Conservation (phyloP, 2,329 filamentous ascomycete species). For the Alternaria sp. region DNA sequence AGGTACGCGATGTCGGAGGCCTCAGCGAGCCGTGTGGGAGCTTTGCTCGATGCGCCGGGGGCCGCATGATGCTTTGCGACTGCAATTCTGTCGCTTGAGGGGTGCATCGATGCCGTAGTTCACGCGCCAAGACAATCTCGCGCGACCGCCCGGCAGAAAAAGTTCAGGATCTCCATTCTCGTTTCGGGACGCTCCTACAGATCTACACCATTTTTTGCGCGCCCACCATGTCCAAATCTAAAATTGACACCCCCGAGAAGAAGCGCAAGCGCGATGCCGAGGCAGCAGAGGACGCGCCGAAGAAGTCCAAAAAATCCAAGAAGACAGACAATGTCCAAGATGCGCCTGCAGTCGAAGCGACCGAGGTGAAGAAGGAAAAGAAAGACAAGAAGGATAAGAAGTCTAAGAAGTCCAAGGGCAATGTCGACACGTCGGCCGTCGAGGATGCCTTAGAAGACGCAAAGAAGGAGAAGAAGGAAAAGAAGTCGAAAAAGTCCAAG, state of each 20-base stretch:
- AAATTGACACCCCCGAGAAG: conserved; percentile 36
- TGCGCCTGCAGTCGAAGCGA: conserved; percentile 18
- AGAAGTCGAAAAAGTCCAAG: conserved; percentile 34
- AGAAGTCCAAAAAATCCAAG: conserved; percentile 44
- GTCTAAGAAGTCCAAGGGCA: conserved; percentile 28
- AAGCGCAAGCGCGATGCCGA: conserved; percentile 45
- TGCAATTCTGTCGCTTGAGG: conserved; percentile 12
- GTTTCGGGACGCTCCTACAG: conserved; percentile 14
- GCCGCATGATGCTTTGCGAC: conserved; percentile 37
- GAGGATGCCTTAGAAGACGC: conserved; percentile 12
- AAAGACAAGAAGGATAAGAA: conserved; percentile 29
- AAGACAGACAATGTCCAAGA: conserved; percentile 24
- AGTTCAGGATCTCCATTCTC: conserved; percentile 30
- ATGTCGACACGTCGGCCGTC: conserved; percentile 3
- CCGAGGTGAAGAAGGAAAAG: conserved; percentile 26
- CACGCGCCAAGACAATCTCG: conserved; percentile 24
- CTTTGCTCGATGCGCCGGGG: conserved; percentile 34
- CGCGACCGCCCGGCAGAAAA: conserved; percentile 32
- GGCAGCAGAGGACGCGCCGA: conserved; percentile 28
- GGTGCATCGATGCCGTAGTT: conserved; percentile 14
- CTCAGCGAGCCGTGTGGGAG: conserved; percentile 31
- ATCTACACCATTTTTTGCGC: conserved; percentile 13
- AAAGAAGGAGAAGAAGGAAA: conserved; percentile 24
- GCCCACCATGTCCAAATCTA: conserved; percentile 24
- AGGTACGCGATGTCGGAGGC: conserved; percentile 21